These are phyloP conservation scores for Sphaerulina vaccinii DNA, from an alignment of 2,329 filamentous ascomycete genomes.

Conservation along the genomic window DNA sequence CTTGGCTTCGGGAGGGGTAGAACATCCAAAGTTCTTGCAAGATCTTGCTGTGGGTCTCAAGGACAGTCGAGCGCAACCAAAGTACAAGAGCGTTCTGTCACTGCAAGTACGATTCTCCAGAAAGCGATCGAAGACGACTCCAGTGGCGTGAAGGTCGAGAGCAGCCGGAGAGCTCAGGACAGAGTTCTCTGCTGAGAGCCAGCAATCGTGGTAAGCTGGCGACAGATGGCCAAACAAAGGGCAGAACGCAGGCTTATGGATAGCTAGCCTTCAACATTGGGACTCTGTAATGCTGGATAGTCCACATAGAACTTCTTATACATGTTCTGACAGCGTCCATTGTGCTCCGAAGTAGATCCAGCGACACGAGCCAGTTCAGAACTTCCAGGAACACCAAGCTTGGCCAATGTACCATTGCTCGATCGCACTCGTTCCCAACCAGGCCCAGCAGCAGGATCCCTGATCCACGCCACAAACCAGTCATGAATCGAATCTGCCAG, in stretches of 20 bases:
- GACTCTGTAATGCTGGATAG: conserved; percentile 1
- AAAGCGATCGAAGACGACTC: neutral
- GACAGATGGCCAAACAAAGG: no score
- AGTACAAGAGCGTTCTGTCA: no score
- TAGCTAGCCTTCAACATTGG: no score
- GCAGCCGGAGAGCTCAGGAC: no score
- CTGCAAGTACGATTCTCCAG: no score
- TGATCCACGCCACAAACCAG: conserved; percentile 13
- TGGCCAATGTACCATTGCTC: neutral
- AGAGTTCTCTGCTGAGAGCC: no score
- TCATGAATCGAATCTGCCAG: conserved; percentile 8
- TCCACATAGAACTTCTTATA: conserved; percentile 3
- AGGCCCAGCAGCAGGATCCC: conserved; percentile 3
- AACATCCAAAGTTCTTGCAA: neutral
- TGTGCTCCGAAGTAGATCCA: conserved; percentile 5
- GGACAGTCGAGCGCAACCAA: neutral
- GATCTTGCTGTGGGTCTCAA: neutral
- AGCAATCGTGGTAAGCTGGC: no score
- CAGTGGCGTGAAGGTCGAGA: neutral
- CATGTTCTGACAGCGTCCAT: neutral
- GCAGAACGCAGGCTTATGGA: no score
- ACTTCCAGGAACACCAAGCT: conserved; percentile 4
- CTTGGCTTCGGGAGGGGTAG: no score
- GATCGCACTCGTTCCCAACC: conserved; percentile 3
- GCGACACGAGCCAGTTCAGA: neutral